Evolutionary conservation across 2,329 filamentous ascomycete genomes (phyloP).

Genomic region (Corinectria fuckeliana): DNA sequence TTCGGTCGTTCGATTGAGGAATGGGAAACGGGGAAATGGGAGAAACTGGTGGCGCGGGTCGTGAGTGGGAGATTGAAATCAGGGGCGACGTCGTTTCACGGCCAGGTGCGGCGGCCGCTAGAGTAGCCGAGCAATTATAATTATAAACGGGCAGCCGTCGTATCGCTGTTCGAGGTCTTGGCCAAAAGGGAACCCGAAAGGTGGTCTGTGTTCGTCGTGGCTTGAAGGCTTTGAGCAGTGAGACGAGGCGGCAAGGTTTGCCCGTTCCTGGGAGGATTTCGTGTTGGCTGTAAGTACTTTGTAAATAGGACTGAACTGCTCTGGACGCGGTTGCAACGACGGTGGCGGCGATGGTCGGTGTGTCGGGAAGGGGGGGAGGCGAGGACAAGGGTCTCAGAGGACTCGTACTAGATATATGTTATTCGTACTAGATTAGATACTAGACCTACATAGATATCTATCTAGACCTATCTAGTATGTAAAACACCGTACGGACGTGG

Average conservation of each 20-base stretch:
- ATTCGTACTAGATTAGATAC: too few species aligned
- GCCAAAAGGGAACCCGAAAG: background rate
- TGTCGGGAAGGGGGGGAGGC: background rate
- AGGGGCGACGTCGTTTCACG: slow-evolving; percentile 39
- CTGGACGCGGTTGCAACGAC: slow-evolving; percentile 15
- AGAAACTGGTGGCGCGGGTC: slow-evolving; percentile 2
- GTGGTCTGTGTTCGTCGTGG: background rate
- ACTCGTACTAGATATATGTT: too few species aligned
- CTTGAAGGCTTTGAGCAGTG: background rate
- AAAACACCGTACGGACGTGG: background rate
- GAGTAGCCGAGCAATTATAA: slow-evolving; percentile 24
- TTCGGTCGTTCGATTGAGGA: slow-evolving; percentile 10
- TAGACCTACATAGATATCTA: too few species aligned
- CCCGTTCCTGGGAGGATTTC: background rate
- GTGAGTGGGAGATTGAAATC: slow-evolving; percentile 31
- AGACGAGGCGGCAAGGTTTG: background rate
- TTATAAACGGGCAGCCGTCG: slow-evolving; percentile 23
- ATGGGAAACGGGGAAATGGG: slow-evolving; percentile 8
- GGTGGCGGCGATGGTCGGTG: slow-evolving; percentile 15
- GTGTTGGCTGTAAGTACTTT: background rate
- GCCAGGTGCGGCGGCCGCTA: slow-evolving; percentile 35
- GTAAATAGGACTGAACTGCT: background rate
- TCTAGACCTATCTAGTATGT: too few species aligned
- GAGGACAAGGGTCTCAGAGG: slow-evolving; percentile 19
- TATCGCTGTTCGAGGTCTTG: too few species aligned